Evolutionary conservation across 1,139 yeast species (phyloP), one percentile per base, ranked within the genome.

Genomic region (Protomyces inundatus): DNA sequence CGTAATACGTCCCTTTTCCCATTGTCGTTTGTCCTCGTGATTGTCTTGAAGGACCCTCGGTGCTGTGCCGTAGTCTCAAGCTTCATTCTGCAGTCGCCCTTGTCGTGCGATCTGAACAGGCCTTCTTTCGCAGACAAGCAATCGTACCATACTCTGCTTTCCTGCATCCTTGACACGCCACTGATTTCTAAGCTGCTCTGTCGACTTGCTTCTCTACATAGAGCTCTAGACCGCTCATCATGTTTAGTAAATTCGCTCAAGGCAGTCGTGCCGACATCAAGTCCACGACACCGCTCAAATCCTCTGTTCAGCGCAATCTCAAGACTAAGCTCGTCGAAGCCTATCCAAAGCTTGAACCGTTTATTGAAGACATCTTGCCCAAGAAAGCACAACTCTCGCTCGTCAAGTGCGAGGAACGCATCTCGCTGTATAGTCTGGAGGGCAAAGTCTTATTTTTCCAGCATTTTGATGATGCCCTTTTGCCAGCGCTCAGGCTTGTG

Each of bases 301-400:
- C 97, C 0, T 90, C 97, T 0, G 93, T 87, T 10, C 97, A 90
- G 73, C 83, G 97, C 75, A 88, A 88, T 6, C 80, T 91, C 69
- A 88, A 88, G 74, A 70, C 87, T 45, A 88, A 85, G 71, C 80
- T 91, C 62, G 87, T 86, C 1, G 79, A 80, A 9, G 89, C 86
- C 74, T 91, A 86, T 73, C 90, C 90, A 33, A 78, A 77, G 45
- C 77, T 90, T 68, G 96, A 88, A 72, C 82, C 84, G 4, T 84
- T 82, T 35, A 86, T 90, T 57, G 97, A 90, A 71, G 88, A 83
- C 59, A 77, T 91, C 68, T 82, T 91, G 71, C 98, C 98, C 72
- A 91, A 93, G 79, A 91, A 93, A 75, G 83, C 91, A n/a, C 95
- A 88, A 73, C 83, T 89, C 54, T 83, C 87, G 61, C 81, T 87